Base-by-base conservation (phyloP, 169 alveolate species). In the Babesia caballi region DNA sequence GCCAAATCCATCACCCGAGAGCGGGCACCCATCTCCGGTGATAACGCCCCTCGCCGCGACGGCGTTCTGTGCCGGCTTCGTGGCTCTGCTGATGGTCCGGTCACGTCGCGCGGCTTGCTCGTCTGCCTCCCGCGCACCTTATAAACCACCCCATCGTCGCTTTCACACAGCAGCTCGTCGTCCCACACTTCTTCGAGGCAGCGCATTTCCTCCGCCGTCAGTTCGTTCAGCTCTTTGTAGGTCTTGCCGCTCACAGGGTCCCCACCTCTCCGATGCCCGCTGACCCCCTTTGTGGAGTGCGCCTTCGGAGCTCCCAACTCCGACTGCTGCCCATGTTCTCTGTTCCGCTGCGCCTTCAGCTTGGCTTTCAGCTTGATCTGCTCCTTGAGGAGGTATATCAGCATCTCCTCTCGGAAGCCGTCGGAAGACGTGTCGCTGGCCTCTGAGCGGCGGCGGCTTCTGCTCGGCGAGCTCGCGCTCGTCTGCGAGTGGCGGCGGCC, bases 341-440 rank as follows among this genome's bases (percentile, higher is more conserved):
- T 15, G 2, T 15, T 15, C 38, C n/a, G 36, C 30, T 63, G 53
- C 8, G 35, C 51, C 25, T 33, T 49, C 33, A 63, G 50, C 28
- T 63, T 15, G 25, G 52, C 54, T 28, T 49, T 63, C 12, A 63
- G 58, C 23, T 63, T 63, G 21, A 63, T 14, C 51, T 63, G 73
- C 61, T 63, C 49, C 15, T 63, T 25, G 25, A 63, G 73, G 50
- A 63, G 60, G 21, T 63, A 63, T 4, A 63, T 33, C 58, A 63
- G 52, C 60, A 63, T 47, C n/a, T 63, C 73, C 35, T 63, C 73
- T 25, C 73, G 59, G 60, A 63, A 49, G 15, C 46, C n/a, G 25
- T 63, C 73, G 15, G 44, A 47, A 0, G 73, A 47, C 2, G 53
- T 27, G 3, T 63, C 73, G 35, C 60, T 32, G 25, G 25, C 11